phyloP scores from a whole-genome alignment of 371 early-diverging fungal genomes.

The Entomophthora muscae region DNA sequence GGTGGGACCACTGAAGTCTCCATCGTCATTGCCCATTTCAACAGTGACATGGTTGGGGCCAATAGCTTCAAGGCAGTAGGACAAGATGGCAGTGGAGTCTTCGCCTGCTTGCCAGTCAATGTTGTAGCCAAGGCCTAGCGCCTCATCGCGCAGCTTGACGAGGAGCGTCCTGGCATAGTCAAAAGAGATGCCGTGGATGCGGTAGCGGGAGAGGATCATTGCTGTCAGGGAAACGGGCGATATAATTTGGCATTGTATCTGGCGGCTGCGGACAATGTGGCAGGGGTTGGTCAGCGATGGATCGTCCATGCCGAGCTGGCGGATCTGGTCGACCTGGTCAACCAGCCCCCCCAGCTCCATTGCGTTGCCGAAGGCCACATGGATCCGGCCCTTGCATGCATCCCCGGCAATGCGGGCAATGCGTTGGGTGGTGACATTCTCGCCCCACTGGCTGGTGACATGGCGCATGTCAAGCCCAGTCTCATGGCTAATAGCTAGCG shows the following conservation, averaged over 20 bases:
- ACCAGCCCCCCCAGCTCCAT: not conserved
- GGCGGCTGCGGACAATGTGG: not conserved
- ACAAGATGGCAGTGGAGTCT: conserved; percentile 1
- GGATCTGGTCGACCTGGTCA: not conserved
- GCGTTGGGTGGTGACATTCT: not conserved
- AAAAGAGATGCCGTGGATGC: not conserved
- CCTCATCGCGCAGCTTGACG: not conserved
- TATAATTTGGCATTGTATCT: not conserved
- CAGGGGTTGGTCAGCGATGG: not conserved
- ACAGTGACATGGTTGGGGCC: not conserved
- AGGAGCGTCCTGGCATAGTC: not conserved
- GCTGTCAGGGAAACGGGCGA: conserved; percentile 3
- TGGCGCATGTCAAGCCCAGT: not conserved
- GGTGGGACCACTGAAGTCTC: not conserved
- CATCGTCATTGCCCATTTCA: not conserved
- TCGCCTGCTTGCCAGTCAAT: conserved; percentile 1
- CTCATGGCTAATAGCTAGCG: not conserved
- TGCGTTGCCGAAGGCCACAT: not conserved
- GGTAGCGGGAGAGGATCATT: not conserved
- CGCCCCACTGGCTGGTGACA: not conserved
- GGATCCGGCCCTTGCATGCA: not conserved
- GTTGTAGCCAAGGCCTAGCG: not conserved
- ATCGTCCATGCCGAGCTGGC: not conserved
- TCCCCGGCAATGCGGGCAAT: not conserved
- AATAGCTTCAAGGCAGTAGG: not conserved